These are phyloP conservation scores for Penicillium sp. DNA, from an alignment of 2,329 filamentous ascomycete species.

Conservation along the genomic window DNA sequence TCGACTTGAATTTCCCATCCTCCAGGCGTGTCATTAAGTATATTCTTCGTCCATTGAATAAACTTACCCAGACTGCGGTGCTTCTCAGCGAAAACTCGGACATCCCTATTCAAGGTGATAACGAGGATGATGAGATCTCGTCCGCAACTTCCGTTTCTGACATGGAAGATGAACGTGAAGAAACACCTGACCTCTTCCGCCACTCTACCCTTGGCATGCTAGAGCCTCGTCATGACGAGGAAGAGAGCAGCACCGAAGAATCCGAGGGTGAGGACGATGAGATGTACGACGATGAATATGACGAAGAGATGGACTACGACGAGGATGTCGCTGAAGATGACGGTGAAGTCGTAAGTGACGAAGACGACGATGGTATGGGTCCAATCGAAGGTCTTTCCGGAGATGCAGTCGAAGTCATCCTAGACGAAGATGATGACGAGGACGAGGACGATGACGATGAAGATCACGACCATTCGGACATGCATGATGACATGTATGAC, in stretches of 20 bases:
- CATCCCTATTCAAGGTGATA: constrained; percentile 64
- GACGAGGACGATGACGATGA: constrained; percentile 62
- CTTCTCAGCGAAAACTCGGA: constrained; percentile 79
- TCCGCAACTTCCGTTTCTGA: constrained; percentile 88
- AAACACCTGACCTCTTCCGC: constrained; percentile 94
- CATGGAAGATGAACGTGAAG: constrained; percentile 79
- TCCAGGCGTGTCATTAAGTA: constrained; percentile 95
- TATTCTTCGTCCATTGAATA: constrained; percentile 84
- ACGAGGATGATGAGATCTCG: constrained; percentile 81
- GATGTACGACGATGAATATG: constrained; percentile 90
- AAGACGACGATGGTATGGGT: constrained; percentile 81
- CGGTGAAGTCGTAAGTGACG: constrained; percentile 84
- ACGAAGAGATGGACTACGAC: constrained; percentile 88
- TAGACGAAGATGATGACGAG: constrained; percentile 68
- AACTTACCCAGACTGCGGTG: constrained; percentile 82
- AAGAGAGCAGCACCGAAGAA: constrained; percentile 73
- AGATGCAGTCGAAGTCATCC: constrained; percentile 77
- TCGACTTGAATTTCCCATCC: constrained; percentile 90
- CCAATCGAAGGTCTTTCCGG: constrained; percentile 63
- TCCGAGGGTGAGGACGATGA: constrained; percentile 75
- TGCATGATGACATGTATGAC: constrained; percentile 53
- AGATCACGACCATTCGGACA: constrained; percentile 61
- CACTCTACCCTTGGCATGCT: constrained; percentile 96
- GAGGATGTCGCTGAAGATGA: constrained; percentile 76
- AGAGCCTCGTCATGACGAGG: constrained; percentile 75